Base-by-base conservation (phyloP, 2,329 filamentous ascomycete species). In the Aspergillus pseudoterreus region DNA sequence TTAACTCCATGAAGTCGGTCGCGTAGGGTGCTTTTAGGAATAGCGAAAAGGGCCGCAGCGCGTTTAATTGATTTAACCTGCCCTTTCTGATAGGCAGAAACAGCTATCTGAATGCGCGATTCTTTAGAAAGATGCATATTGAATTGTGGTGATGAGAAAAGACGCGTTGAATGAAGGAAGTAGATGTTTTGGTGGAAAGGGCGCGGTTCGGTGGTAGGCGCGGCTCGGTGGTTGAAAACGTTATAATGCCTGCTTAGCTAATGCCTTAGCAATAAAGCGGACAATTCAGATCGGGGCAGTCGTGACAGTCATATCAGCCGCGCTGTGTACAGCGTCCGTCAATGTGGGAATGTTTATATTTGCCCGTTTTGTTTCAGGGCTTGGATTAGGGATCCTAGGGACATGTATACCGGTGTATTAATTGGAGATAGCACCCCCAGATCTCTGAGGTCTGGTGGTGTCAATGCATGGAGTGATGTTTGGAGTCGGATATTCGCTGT, bases 381-480 rank as follows among this genome's bases (percentile, higher is more conserved):
- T 38, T 11, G 35, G 35, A 17, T 17, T 38, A 11, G 35, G 35
- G 14, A 38, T 38, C n/a, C 35, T 38, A 2, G 35, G 10, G 6
- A 38, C 35, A 38, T 38, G 10, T 17, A 38, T 38, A 5, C 35
- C 8, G 8, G 15, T 38, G 4, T 38, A 38, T 38, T 12, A 38
- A 17, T 15, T 12, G 15, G 73, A 76, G 48, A 65, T 75, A 10
- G 67, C 69, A 2, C 70, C 71, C 1, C 63, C 68, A 15, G 68
- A 68, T 52, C 68, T 68, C 2, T 62, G 73, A 6, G 73, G 73
- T 1, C 67, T 68, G 14, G 72, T 75, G 68, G 72, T 67, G 32
- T 68, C 64, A 6, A 66, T 75, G 51, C 69, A 68, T 3, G 72
- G 73, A 3, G 64, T 75, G 14, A 71, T 73, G 63, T 73, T 72